A percentile compares a stretch with the other conserved stretches of the same genome.
These are phyloP conservation scores for Alternaria atra DNA, from an alignment of 2,329 filamentous ascomycete species.

Conservation along the genomic window DNA sequence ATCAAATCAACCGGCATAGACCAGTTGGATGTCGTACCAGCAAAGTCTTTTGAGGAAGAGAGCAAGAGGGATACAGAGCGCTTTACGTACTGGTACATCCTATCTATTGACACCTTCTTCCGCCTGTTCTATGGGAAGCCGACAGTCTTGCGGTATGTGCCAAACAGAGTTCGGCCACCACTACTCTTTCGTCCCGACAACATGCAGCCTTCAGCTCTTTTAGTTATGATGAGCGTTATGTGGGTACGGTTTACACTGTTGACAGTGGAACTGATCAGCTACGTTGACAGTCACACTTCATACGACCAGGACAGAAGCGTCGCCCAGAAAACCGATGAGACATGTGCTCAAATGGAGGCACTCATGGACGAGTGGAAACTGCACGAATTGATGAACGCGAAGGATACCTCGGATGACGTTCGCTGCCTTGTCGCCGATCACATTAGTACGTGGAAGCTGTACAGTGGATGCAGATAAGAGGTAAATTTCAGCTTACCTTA, in stretches of 20 bases:
- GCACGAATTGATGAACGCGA: slow-evolving; percentile 21
- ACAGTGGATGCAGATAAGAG: background rate
- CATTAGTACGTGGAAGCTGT: slow-evolving; percentile 11
- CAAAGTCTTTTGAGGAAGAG: slow-evolving; percentile 36
- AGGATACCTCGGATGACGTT: slow-evolving; percentile 2
- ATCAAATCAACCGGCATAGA: slow-evolving; percentile 32
- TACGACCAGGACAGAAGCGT: slow-evolving; percentile 5
- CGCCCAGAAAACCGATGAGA: slow-evolving; percentile 25
- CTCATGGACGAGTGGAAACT: slow-evolving; percentile 30
- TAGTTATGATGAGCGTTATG: slow-evolving; percentile 26
- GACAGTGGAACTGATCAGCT: slow-evolving; percentile 29
- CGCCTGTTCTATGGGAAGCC: slow-evolving; percentile 42
- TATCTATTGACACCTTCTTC: slow-evolving; percentile 38
- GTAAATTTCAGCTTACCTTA: background rate
- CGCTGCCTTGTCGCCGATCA: slow-evolving; percentile 37
- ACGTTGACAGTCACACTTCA: slow-evolving; percentile 22
- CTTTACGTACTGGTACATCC: slow-evolving; percentile 36
- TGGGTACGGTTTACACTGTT: slow-evolving; percentile 34
- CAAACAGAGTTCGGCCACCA: slow-evolving; percentile 32
- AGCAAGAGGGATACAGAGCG: slow-evolving; percentile 21
- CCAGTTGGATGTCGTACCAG: slow-evolving; percentile 29
- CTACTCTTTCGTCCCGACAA: slow-evolving; percentile 24
- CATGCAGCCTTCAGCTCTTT: slow-evolving; percentile 28
- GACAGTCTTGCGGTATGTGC: slow-evolving; percentile 28
- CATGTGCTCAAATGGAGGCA: slow-evolving; percentile 19